phyloP scores from a whole-genome alignment of 176 grass and related monocot genomes.

The Luzula sylvatica region DNA sequence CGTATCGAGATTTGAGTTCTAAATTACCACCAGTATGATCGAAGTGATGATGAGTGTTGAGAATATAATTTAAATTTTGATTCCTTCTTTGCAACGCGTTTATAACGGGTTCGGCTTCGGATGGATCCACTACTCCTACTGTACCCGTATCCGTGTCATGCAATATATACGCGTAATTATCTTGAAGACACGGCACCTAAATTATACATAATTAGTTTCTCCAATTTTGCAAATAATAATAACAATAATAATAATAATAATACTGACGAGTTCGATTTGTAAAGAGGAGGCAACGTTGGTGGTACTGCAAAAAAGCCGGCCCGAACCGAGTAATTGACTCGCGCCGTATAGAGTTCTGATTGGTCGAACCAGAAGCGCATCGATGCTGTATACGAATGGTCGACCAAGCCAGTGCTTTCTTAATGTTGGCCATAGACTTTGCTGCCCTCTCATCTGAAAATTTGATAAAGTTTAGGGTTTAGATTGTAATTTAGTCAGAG shows the following conservation, averaged over 20 bases:
- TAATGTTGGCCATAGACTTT: constrained; percentile 47
- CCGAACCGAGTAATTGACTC: constrained; percentile 54
- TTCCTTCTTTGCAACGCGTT: constrained; percentile 73
- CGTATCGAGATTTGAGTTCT: constrained; percentile 95
- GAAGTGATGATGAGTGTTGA: constrained; percentile 97
- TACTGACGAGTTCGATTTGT: constrained; percentile 83
- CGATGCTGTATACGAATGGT: constrained; percentile 61
- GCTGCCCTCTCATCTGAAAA: constrained; percentile 58
- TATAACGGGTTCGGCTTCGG: constrained; percentile 88
- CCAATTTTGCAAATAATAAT: constrained; percentile 9
- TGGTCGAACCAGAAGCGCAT: constrained; percentile 51
- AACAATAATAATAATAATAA: neutral
- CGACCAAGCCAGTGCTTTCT: constrained; percentile 81
- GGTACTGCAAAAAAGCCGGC: constrained; percentile 58
- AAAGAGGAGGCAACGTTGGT: constrained; percentile 59
- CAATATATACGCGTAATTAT: constrained; percentile 97
- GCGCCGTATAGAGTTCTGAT: constrained; percentile 76
- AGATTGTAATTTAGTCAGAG: neutral
- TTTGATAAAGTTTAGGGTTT: neutral
- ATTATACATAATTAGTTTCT: neutral
- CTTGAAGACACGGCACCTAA: constrained; percentile 92
- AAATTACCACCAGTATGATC: constrained; percentile 98
- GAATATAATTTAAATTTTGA: constrained; percentile 97
- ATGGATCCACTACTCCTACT: constrained; percentile 95
- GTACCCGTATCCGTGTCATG: constrained; percentile 94